phyloP scores from a whole-genome alignment of 345 rosid genomes.

The Citropsis articulata region DNA sequence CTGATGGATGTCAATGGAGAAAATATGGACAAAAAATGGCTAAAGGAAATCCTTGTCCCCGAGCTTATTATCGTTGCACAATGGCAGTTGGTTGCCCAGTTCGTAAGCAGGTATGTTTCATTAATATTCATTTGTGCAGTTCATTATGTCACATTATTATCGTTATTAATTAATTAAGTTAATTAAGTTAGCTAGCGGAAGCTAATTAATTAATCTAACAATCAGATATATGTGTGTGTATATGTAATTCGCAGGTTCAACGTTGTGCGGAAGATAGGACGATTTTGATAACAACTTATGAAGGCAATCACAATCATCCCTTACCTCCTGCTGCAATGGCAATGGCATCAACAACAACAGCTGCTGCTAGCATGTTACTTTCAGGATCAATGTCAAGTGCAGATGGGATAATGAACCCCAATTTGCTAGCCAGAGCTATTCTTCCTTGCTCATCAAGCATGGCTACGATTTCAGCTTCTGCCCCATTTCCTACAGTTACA shows the following conservation, averaged over 20 bases:
- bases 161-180: too few relatives aligned
- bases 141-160: not conserved
- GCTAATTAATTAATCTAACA: not conserved
- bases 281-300: constrained; percentile 86
- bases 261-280: constrained; percentile 91
- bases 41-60: constrained; percentile 94
- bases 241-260: constrained; percentile 54
- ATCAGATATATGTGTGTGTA: too few relatives aligned
- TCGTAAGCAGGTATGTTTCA: constrained; percentile 75
- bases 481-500: constrained; percentile 93
- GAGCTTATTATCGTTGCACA: constrained; percentile 97
- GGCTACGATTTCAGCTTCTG: constrained; percentile 98
- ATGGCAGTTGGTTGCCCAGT: constrained; percentile 94
- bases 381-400: constrained; percentile 94
- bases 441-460: constrained; percentile 82
- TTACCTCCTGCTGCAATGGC: constrained; percentile 91
- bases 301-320: constrained; percentile 93
- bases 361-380: constrained; percentile 85
- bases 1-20: constrained; percentile 92
- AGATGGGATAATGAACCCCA: constrained; percentile 84
- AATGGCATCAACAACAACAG: constrained; percentile 91
- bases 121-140: not conserved
- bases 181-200: not conserved
- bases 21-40: constrained; percentile 99
- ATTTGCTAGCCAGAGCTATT: constrained; percentile 77